Evolutionary conservation across 2,329 filamentous ascomycete genomes (phyloP), one percentile per base, ranked within the genome.

Genomic region (Epicoccum nigrum): DNA sequence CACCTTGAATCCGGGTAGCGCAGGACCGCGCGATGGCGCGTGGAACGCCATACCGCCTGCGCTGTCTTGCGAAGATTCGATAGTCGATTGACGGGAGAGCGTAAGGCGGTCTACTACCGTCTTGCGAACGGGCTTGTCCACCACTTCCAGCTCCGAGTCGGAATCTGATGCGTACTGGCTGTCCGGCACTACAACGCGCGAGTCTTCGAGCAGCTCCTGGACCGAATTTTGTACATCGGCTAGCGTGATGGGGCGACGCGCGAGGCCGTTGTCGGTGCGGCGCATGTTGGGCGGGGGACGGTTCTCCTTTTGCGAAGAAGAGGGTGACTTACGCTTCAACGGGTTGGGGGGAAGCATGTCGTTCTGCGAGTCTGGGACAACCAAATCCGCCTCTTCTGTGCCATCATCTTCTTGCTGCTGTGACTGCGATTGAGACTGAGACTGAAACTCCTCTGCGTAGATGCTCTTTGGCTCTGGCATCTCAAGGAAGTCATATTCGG

Each of bases 161-260:
- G 74, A 76, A 34, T 73, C 68, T 16, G 67, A 64, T 28, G 64
- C 55, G 55, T 60, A 64, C 56, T 76, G 67, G 13, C 83, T 81
- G 49, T 83, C 79, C 20, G 84, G 82, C 34, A 89, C 85, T 6
- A 77, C 67, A n/a, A 77, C 68, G 15, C 62, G 63, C 0, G 79
- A 79, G 31, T 83, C 82, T 43, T 96, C 92, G 13, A 96, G 86
- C 8, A 97, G 81, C 71, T 88, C 89, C 4, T 90, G 95, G 6
- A 97, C 78, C 0, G 89, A 90, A 69, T 93, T 85, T 49, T 91
- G 86, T 56, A 97, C 88, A 65, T 97, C 90, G 21, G 86, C 85
- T 8, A 96, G 77, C 15, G 86, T 89, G 4, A 87, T 81, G 0
- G 92, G 90, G 63, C 86, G 91, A 71, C 83, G 63, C 4, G 57